Evolutionary conservation across 169 alveolate species (phyloP), one percentile per base, ranked within the genome.

Genomic region (Babesia gibsoni): DNA sequence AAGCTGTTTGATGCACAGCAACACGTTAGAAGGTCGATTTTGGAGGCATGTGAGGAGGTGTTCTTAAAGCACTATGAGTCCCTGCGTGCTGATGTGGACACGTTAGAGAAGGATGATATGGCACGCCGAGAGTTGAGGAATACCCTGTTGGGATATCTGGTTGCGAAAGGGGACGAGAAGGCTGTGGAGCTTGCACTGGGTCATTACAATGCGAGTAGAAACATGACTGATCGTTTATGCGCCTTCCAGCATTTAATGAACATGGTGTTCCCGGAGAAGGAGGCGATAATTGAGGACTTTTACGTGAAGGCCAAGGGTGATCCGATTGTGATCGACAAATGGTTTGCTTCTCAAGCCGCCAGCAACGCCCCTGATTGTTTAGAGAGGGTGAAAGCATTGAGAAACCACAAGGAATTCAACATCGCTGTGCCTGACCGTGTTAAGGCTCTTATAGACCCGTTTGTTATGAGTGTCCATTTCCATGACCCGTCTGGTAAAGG

Each of bases 401-500:
- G 72, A 45, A 29, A 8, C 10, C 89, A 84, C 64, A 61, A 84
- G 37, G 83, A 84, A 35, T 84, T 81, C 70, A 84, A 65, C 52
- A 81, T 73, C 68, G 84, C 79, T 32, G 84, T 83, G 65, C 93
- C 93, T n/a, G 84, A 88, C 70, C 67, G 80, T 25, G 81, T 82
- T 61, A 88, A 86, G 73, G 82, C 93, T 12, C 89, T 88, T 29
- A 89, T 89, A 35, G 82, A 83, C 32, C 82, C 91, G 42, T 91
- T 91, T 75, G 65, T 93, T n/a, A n/a, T 66, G 41, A 83, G 87
- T 37, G 84, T 86, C 52, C 89, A 88, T 25, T 84, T 82, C 81
- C 91, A 89, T 69, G 65, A 83, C 52, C 83, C 75, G n/a, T 74
- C 84, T 42, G 95, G 95, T 16, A 88, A 75, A 30, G 95, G 95